Percentiles rank a stretch among this genome's conserved stretches.
phyloP scores from a whole-genome alignment of 257 asterid genomes.

The Datura wrightii region DNA sequence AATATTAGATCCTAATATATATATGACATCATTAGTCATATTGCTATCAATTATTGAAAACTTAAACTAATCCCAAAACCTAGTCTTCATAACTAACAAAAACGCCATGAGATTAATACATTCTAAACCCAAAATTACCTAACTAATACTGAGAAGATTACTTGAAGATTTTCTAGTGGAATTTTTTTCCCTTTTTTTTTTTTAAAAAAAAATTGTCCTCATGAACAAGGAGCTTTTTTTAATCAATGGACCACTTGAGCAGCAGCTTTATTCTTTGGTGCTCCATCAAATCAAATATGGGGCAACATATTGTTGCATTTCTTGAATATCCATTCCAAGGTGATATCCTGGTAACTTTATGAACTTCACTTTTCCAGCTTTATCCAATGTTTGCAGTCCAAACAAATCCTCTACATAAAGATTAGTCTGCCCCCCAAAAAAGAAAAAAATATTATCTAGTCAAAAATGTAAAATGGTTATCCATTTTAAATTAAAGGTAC shows the following conservation, averaged over 20 bases:
- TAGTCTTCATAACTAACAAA: not conserved
- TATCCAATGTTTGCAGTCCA: slow-evolving; percentile 41
- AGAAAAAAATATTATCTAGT: not conserved
- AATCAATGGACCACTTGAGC: not conserved
- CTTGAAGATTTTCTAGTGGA: not conserved
- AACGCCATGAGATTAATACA: not conserved
- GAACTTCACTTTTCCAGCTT: slow-evolving; percentile 42
- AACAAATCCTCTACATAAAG: slow-evolving; percentile 33
- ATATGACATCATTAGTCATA: too few species aligned
- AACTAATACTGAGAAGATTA: not conserved
- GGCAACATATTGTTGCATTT: slow-evolving; percentile 34
- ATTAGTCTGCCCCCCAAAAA: slow-evolving; percentile 29
- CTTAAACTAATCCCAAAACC: too few species aligned
- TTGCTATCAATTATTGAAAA: too few species aligned
- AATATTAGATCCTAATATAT: too few species aligned
- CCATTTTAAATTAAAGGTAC: not conserved
- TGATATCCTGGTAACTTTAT: slow-evolving; percentile 38
- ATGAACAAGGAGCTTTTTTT: not conserved
- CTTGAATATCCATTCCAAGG: slow-evolving; percentile 31
- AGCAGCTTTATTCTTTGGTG: not conserved
- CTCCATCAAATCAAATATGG: slow-evolving; percentile 36
- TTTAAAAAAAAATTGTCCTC: too few species aligned
- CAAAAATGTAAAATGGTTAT: not conserved
- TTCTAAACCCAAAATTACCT: not conserved
- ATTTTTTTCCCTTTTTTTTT: not conserved